These are phyloP conservation scores for Wickerhamomyces strasburgensis DNA, from an alignment of 805 yeast species.

Conservation along the genomic window DNA sequence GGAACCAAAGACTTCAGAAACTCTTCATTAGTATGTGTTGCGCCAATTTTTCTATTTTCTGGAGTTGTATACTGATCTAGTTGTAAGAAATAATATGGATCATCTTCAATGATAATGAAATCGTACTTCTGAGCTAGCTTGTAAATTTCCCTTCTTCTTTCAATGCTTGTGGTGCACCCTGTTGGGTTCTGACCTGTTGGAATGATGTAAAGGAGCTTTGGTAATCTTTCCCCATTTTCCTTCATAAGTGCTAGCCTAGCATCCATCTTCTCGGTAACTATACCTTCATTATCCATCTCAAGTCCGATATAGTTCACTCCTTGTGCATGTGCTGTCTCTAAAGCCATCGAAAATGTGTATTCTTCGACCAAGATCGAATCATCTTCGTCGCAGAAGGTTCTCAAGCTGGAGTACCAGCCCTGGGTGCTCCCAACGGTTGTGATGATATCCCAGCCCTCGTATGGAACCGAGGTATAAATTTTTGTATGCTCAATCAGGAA, in stretches of 20 bases:
- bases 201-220: constrained; percentile 43
- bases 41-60: constrained; percentile 36
- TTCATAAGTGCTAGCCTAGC: constrained; percentile 42
- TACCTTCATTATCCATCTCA: constrained; percentile 33
- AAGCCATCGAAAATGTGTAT: constrained; percentile 58
- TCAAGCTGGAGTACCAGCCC: constrained; percentile 45
- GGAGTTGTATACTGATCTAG: constrained; percentile 26
- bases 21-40: constrained; percentile 33
- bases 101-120: constrained; percentile 59
- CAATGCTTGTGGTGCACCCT: constrained; percentile 47
- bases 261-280: constrained; percentile 43
- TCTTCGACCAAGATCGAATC: constrained; percentile 58
- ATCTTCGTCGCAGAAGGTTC: constrained; percentile 43
- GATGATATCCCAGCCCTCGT: constrained; percentile 39
- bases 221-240: constrained; percentile 28
- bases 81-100: constrained; percentile 56
- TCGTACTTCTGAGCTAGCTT: constrained; percentile 48
- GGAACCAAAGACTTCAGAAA: constrained; percentile 65
- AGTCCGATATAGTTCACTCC: constrained; percentile 42
- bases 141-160: constrained; percentile 43
- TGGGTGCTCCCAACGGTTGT: constrained; percentile 49
- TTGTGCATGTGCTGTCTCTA: constrained; percentile 35
- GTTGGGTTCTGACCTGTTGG: constrained; percentile 36
- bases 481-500: constrained; percentile 51
- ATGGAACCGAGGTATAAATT: constrained; percentile 38